Evolutionary conservation across 805 yeast species (phyloP).

Genomic region (Kluyveromyces dobzhanskii): DNA sequence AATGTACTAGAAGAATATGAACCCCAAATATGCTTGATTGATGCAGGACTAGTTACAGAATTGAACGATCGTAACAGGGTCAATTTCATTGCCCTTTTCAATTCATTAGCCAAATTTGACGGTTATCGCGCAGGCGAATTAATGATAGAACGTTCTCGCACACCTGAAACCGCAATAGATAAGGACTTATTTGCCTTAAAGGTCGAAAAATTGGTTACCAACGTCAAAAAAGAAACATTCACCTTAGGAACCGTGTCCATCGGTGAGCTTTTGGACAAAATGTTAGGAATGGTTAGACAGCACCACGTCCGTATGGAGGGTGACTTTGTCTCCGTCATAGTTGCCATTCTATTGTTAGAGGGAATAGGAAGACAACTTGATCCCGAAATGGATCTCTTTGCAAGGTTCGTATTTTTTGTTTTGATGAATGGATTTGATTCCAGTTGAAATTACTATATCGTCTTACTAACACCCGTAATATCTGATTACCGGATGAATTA

Average conservation of each 20-base stretch:
- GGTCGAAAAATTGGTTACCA: slow-evolving; percentile 73
- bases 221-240: slow-evolving; percentile 80
- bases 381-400: slow-evolving; percentile 88
- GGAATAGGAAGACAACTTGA: slow-evolving; percentile 94
- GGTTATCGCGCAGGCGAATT: slow-evolving; percentile 93
- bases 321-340: slow-evolving; percentile 91
- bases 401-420: slow-evolving; percentile 71
- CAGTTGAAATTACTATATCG: too few species aligned
- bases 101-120: slow-evolving; percentile 82
- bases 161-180: slow-evolving; percentile 87
- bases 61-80: slow-evolving; percentile 66
- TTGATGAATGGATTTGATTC: slow-evolving; percentile 25
- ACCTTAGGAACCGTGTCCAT: slow-evolving; percentile 86
- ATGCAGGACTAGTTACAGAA: slow-evolving; percentile 91
- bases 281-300: slow-evolving; percentile 80
- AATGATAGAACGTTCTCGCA: slow-evolving; percentile 89
- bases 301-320: slow-evolving; percentile 98
- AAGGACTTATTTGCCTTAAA: slow-evolving; percentile 79
- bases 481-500: neutral
- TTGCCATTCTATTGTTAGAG: slow-evolving; percentile 82
- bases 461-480: neutral
- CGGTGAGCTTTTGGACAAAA: slow-evolving; percentile 82
- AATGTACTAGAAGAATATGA: slow-evolving; percentile 51
- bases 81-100: slow-evolving; percentile 84
- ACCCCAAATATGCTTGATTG: slow-evolving; percentile 85